Evolutionary conservation across 2,329 filamentous ascomycete species (phyloP).

Genomic region (Claviceps sp.): DNA sequence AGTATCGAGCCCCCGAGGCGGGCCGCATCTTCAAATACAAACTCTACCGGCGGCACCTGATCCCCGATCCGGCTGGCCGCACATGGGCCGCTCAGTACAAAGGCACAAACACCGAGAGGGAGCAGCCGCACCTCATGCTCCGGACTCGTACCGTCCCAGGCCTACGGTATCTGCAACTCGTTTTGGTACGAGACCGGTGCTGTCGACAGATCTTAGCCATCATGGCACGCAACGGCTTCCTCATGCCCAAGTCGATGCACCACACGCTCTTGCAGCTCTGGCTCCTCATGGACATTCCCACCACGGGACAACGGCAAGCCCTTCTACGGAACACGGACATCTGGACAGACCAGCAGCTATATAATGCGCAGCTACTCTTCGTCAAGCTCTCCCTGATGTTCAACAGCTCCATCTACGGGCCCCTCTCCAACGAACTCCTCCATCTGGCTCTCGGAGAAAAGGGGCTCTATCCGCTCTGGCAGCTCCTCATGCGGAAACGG

Average conservation of each 20-base stretch:
- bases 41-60: slow-evolving; percentile 42
- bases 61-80: slow-evolving; percentile 43
- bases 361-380: slow-evolving; percentile 49
- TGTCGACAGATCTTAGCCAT: slow-evolving; percentile 49
- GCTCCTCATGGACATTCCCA: slow-evolving; percentile 56
- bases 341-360: slow-evolving; percentile 48
- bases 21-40: slow-evolving; percentile 46
- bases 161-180: slow-evolving; percentile 55
- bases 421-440: slow-evolving; percentile 34
- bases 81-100: slow-evolving; percentile 18
- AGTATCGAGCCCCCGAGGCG: slow-evolving; percentile 39
- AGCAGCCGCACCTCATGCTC: slow-evolving; percentile 7
- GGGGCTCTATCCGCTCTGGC: slow-evolving; percentile 41
- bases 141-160: slow-evolving; percentile 42
- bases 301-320: slow-evolving; percentile 38
- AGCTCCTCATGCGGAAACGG: slow-evolving; percentile 43
- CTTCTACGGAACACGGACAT: slow-evolving; percentile 38
- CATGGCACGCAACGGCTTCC: slow-evolving; percentile 44
- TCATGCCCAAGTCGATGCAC: slow-evolving; percentile 35
- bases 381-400: slow-evolving; percentile 61
- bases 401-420: slow-evolving; percentile 46
- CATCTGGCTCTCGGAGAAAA: slow-evolving; percentile 48
- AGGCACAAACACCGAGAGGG: neutral
- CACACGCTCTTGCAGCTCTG: slow-evolving; percentile 51
- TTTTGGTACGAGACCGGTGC: slow-evolving; percentile 42